phyloP scores from a whole-genome alignment of 345 rosid genomes.

The Clausena lansium region DNA sequence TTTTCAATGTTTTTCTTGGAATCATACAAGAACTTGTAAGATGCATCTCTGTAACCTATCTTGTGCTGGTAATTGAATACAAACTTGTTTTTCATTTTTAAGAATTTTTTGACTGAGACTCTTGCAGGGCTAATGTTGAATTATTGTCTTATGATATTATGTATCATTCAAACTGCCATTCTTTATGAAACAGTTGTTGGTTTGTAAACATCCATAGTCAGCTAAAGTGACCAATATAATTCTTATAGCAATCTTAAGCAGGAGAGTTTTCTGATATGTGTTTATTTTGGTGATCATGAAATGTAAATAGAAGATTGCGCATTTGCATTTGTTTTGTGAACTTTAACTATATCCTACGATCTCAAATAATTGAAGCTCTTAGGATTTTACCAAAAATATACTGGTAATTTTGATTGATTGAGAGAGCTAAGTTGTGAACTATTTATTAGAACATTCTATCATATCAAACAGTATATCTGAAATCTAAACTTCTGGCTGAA shows the following conservation, averaged over 20 bases:
- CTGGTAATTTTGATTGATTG: neutral
- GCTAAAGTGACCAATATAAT: neutral
- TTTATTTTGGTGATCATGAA: neutral
- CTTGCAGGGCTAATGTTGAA: neutral
- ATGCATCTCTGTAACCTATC: neutral
- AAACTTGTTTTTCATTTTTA: neutral
- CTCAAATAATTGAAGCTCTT: neutral
- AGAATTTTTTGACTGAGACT: neutral
- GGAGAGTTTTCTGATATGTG: neutral
- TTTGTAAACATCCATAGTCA: neutral
- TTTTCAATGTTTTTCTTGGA: neutral
- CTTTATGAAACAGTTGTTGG: neutral
- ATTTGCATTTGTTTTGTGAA: neutral
- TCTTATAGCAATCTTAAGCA: neutral
- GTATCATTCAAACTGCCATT: neutral
- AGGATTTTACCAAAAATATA: neutral
- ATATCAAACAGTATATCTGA: neutral
- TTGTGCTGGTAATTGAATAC: neutral
- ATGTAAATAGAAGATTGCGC: neutral
- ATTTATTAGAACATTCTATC: neutral
- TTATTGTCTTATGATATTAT: neutral
- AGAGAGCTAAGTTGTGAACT: neutral
- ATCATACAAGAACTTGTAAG: slow-evolving; percentile 2
- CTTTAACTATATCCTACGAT: neutral
- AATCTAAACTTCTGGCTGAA: neutral